Evolutionary conservation across 345 rosid genomes (phyloP), one percentile per base, ranked within the genome.

Genomic region (Corchorus capsularis): DNA sequence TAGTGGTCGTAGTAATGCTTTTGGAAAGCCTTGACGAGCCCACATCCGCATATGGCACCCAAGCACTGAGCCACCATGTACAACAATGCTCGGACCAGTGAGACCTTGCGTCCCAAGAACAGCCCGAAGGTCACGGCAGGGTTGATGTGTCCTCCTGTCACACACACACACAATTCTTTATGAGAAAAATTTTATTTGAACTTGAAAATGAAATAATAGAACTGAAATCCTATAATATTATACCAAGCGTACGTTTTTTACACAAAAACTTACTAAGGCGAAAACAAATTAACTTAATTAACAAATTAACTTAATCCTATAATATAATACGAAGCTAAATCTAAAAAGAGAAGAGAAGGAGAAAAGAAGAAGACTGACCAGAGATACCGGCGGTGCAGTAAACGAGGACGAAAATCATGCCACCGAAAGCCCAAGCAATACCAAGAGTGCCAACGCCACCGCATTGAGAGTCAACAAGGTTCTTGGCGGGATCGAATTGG

Each of bases 381-480:
- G 97, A 94, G 79, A 92, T 86, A 75, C 97, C 98, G 6, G 97
- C 96, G 5, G 97, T 92, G 86, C 97, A 94, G 87, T 94, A 94
- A 79, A 94, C 97, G 55, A 94, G 98, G 63, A 94, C 83, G 64
- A 94, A 94, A 77, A 94, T 94, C 97, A 94, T 94, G 87, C 98
- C 98, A 72, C 98, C 98, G 2, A 94, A 92, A 66, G 98, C 95
- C 98, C 97, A 92, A 46, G 98, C 97, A 41, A 94, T 94, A 27
- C 98, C 98, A 14, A 94, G 92, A 71, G 89, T 82, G 7, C 98
- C 98, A 3, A 94, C 98, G 6, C 98, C 95, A 1, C 92, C 89
- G 35, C 98, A 94, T 0, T 77, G 83, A 13, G 73, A 32, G 4
- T 75, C 87, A 17, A 70, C 49, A 27, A 27, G 27, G 27, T 27